These are phyloP conservation scores for Picochlorum sp. DNA, from an alignment of 139 green algal genomes.

Conservation along the genomic window DNA sequence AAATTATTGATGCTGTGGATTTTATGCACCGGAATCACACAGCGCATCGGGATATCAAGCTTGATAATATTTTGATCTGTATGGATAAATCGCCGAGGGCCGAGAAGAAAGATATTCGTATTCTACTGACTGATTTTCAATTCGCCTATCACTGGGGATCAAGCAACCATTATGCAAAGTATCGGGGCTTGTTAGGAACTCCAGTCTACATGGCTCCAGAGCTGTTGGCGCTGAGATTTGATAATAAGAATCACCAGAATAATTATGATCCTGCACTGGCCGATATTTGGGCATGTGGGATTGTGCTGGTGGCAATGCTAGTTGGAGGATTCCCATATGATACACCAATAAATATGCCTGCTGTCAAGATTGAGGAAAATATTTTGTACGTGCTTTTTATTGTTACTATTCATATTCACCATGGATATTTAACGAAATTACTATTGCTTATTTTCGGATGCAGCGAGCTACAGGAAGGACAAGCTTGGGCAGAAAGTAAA, in stretches of 20 bases:
- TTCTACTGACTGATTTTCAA: constrained; percentile 70
- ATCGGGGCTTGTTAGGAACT: constrained; percentile 8
- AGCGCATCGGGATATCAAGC: constrained; percentile 39
- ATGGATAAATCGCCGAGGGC: background rate
- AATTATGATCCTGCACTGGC: constrained; percentile 31
- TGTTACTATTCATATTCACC: too few relatives aligned
- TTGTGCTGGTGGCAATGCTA: constrained; percentile 70
- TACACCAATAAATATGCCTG: constrained; percentile 13
- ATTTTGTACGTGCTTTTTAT: constrained; percentile 9
- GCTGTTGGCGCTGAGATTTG: constrained; percentile 25
- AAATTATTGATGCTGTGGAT: constrained; percentile 48
- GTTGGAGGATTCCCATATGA: constrained; percentile 82
- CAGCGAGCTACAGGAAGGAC: background rate
- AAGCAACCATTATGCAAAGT: background rate
- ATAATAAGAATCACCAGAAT: background rate
- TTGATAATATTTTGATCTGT: constrained; percentile 48
- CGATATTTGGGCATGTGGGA: constrained; percentile 61
- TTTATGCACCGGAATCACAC: constrained; percentile 37
- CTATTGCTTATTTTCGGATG: too few relatives aligned
- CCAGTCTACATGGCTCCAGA: constrained; percentile 65
- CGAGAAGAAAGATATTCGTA: background rate
- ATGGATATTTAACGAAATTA: too few relatives aligned
- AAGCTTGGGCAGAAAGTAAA: constrained; percentile 15
- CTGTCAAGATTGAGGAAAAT: constrained; percentile 9
- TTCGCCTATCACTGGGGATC: constrained; percentile 29